Base-by-base conservation (phyloP, 2,329 filamentous ascomycete genomes). In the Fusarium concolor region DNA sequence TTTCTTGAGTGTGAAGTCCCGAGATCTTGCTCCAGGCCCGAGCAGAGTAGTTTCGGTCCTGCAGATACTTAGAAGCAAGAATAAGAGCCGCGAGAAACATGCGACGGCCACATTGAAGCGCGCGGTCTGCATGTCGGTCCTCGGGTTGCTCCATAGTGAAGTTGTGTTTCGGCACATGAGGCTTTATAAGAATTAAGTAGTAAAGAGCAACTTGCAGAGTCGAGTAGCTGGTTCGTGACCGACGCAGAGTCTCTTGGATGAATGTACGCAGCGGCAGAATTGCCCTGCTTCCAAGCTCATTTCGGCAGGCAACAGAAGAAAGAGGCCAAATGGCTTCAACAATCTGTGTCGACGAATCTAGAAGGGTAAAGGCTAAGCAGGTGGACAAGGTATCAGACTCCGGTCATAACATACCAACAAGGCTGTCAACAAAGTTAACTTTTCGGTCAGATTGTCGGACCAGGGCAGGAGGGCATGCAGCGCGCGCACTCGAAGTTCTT, bases 1-100 rank as follows among this genome's bases (percentile, higher is more conserved):
- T 98, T 81, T 99, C 96, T 57, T 88, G 84, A 5, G 94, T 94
- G 77, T 92, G 93, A 58, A 99, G 85, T n/a, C 96, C 96, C 18
- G 96, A 98, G 73, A 99, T 99, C 84, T 97, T 98, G 80, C 95
- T 98, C 96, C 96, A 99, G 41, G 96, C 96, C 56, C 95, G 90
- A 47, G 96, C 94, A 15, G 96, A 98, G 81, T 97, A 99, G 81
- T 98, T 99, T 72, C 95, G 91, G 78, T 99, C 96, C 80, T 99
- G 96, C 45, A 99, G 84, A 78, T 98, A 99, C 83, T 99, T 99
- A 35, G 96, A 98, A 3, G 96, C 96, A 57, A 99, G 85, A 70
- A 99, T 98, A 64, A 99, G 85, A 46, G 95, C 94, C 12, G 96
- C 90, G 54, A 99, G 86, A 78, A 99, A 98, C 95, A 98, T 98